phyloP scores from a whole-genome alignment of 2,329 filamentous ascomycete species.

The Orbilia oligospora region DNA sequence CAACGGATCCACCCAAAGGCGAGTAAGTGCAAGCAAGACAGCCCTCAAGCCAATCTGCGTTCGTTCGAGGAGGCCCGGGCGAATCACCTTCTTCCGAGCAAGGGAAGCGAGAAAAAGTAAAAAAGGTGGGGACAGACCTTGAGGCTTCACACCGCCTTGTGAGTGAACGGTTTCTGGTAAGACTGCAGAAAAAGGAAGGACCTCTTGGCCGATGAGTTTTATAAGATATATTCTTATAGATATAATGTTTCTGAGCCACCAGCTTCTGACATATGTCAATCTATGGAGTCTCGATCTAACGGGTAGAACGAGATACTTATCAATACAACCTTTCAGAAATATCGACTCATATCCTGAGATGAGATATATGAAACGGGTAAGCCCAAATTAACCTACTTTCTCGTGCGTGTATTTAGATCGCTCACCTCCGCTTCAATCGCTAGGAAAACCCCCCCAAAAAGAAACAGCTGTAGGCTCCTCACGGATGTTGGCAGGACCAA shows the following conservation, averaged over 20 bases:
- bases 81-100: conserved; percentile 61
- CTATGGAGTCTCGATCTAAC: neutral
- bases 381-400: conserved; percentile 51
- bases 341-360: conserved; percentile 28
- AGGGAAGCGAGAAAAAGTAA: conserved; percentile 61
- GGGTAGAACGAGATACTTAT: neutral
- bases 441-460: conserved; percentile 24
- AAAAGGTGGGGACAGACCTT: conserved; percentile 57
- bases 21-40: conserved; percentile 50
- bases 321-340: conserved; percentile 14
- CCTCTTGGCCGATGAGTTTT: conserved; percentile 8
- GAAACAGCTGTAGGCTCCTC: conserved; percentile 38
- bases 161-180: conserved; percentile 18
- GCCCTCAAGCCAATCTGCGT: conserved; percentile 58
- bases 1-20: conserved; percentile 54
- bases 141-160: conserved; percentile 48
- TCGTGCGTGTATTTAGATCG: conserved; percentile 40
- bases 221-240: neutral
- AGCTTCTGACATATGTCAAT: neutral
- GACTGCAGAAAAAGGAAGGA: conserved; percentile 53
- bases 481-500: conserved; percentile 38
- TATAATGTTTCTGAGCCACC: neutral
- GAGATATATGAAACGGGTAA: conserved; percentile 41
- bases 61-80: conserved; percentile 59
- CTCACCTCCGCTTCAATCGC: conserved; percentile 43